Evolutionary conservation across 164 flowering plant species (phyloP).

Genomic region (Vitis vinifera): ASM3070453v1 NC_081821.1:4200501-4201000

Average conservation of each 20-base stretch:
- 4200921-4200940: too few species aligned
- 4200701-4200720: conserved; percentile 89
- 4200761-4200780: conserved; percentile 96
- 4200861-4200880: neutral
- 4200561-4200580: conserved; percentile 5
- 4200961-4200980: too few species aligned
- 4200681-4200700: conserved; percentile 76
- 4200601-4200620: conserved; percentile 99
- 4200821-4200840: conserved; percentile 95
- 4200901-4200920: too few species aligned
- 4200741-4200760: conserved; percentile 95
- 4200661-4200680: conserved; percentile 79
- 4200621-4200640: conserved; percentile 98
- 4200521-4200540: neutral
- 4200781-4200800: conserved; percentile 81
- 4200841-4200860: conserved; percentile 32
- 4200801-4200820: conserved; percentile 86
- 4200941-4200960: too few species aligned
- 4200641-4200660: conserved; percentile 91
- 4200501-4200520: neutral
- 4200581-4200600: conserved; percentile 63
- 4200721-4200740: conserved; percentile 99
- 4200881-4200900: neutral
- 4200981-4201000: too few species aligned
- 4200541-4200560: neutral